These are phyloP conservation scores for Epichloe gansuensis DNA, from an alignment of 2,329 filamentous ascomycete genomes.

Conservation along the genomic window DNA sequence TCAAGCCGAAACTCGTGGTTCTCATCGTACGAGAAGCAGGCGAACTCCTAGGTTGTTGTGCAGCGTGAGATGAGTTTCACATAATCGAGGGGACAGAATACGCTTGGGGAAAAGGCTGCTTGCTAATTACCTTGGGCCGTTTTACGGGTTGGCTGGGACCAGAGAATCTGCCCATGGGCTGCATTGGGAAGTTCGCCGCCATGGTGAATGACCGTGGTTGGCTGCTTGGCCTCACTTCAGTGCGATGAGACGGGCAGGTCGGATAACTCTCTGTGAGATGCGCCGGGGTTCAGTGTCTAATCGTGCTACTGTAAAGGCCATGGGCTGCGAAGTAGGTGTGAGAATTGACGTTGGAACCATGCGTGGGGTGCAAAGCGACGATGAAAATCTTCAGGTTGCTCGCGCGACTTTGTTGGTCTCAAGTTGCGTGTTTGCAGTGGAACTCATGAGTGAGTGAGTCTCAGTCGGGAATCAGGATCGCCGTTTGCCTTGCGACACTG, in stretches of 20 bases:
- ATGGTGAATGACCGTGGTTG: slow-evolving; percentile 8
- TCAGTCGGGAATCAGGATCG: not conserved
- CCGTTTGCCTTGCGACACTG: not conserved
- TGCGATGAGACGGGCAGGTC: not conserved
- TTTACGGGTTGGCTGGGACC: slow-evolving; percentile 58
- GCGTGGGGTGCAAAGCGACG: not conserved
- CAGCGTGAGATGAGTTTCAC: not conserved
- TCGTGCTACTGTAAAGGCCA: not conserved
- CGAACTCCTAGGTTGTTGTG: slow-evolving; percentile 56
- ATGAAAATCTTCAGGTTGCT: not conserved
- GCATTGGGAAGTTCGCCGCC: slow-evolving; percentile 44
- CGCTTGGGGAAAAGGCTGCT: not conserved
- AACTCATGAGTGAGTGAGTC: not conserved
- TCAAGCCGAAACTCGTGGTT: slow-evolving; percentile 64
- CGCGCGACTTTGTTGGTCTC: not conserved
- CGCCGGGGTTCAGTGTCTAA: too few relatives aligned
- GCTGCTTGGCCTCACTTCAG: not conserved
- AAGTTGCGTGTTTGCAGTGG: not conserved
- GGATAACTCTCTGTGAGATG: not conserved
- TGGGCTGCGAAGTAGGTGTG: not conserved
- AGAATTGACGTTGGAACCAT: too few relatives aligned
- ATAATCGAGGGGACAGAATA: not conserved
- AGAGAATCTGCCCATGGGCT: slow-evolving; percentile 56
- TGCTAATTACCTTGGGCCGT: slow-evolving; percentile 49
- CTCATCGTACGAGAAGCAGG: slow-evolving; percentile 86